Conservation (phyloP, 345 rosid genomes). For the Lumnitzera racemosa region DNA sequence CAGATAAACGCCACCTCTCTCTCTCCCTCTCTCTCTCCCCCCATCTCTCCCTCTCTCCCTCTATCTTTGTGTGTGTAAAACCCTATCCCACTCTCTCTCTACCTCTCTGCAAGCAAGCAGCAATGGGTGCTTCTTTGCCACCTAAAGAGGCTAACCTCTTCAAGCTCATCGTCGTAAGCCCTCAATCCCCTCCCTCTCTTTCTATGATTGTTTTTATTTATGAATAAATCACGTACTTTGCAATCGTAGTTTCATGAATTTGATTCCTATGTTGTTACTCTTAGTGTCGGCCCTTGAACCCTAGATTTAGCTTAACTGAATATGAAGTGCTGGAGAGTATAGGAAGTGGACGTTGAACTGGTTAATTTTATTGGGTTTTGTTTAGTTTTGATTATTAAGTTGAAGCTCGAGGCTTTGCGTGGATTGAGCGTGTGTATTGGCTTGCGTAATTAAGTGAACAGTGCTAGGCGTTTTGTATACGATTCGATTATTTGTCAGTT, state of each 20-base stretch:
- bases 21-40: slow-evolving; percentile 5
- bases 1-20: slow-evolving; percentile 60
- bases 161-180: slow-evolving; percentile 97
- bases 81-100: no score
- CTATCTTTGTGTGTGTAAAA: no score
- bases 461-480: not conserved
- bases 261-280: no score
- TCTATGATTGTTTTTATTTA: slow-evolving; percentile 3
- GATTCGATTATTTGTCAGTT: not conserved
- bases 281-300: no score
- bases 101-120: not conserved
- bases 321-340: no score
- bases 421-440: not conserved
- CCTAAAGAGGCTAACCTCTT: slow-evolving; percentile 99
- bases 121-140: slow-evolving; percentile 98
- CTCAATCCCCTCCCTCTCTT: slow-evolving; percentile 15
- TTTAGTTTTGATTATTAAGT: no score
- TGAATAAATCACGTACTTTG: not conserved
- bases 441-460: not conserved
- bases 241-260: not conserved
- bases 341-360: no score
- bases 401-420: no score
- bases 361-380: no score
- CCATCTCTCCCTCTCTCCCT: not conserved
- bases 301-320: no score